phyloP scores from a whole-genome alignment of 169 alveolate species.

The Besnoitia besnoiti region DNA sequence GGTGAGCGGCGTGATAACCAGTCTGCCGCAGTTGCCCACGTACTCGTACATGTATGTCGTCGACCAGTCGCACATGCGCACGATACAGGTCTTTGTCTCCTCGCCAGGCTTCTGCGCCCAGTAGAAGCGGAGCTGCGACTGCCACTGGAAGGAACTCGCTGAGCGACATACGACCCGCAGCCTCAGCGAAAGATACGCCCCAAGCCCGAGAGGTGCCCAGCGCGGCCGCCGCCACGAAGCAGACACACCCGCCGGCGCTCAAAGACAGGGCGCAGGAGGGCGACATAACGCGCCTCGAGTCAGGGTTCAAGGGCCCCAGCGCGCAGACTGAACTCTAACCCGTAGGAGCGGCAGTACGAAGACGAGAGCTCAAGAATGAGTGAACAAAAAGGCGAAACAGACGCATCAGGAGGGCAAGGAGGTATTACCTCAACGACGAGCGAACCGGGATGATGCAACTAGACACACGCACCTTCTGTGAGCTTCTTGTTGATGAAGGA shows the following conservation, averaged over 20 bases:
- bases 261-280: too few relatives aligned
- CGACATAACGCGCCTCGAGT: too few relatives aligned
- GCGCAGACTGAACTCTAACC: too few relatives aligned
- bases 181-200: background rate
- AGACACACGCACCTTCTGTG: constrained; percentile 88
- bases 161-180: constrained; percentile 32
- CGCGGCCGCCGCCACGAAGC: background rate
- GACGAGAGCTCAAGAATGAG: background rate
- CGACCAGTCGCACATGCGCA: constrained; percentile 93
- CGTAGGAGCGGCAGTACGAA: background rate
- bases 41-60: constrained; percentile 95
- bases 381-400: background rate
- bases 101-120: constrained; percentile 76
- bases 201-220: background rate
- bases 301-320: too few relatives aligned
- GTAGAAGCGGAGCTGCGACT: constrained; percentile 93
- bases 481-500: constrained; percentile 88
- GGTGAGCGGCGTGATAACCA: constrained; percentile 94
- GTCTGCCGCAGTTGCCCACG: constrained; percentile 94
- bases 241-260: background rate
- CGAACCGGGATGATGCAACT: constrained; percentile 51
- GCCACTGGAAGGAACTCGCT: constrained; percentile 93
- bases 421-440: background rate
- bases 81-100: constrained; percentile 85
- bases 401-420: background rate